Evolutionary conservation across 2,329 filamentous ascomycete species (phyloP).

Genomic region (Ascomycota sp.): DNA sequence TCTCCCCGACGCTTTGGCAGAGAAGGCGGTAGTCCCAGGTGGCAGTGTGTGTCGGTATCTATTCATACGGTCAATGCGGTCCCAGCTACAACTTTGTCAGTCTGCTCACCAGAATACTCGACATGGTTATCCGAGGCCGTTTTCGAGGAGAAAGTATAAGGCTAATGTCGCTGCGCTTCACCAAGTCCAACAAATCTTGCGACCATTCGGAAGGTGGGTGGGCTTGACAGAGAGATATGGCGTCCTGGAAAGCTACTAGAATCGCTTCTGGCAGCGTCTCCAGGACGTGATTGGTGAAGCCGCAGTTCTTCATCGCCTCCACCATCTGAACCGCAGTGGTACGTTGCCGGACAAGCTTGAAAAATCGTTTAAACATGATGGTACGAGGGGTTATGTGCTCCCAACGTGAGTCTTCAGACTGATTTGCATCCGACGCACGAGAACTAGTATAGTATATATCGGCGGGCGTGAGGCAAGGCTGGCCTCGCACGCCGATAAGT

Average conservation of each 20-base stretch:
- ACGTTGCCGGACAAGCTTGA: conserved; percentile 30
- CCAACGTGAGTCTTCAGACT: conserved; percentile 18
- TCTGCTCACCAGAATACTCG: conserved; percentile 21
- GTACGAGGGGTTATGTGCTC: conserved; percentile 39
- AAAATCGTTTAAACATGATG: conserved; percentile 44
- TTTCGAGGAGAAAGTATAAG: conserved; percentile 30
- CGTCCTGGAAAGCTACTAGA: conserved; percentile 59
- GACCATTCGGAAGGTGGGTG: conserved; percentile 60
- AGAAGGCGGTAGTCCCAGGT: conserved; percentile 59
- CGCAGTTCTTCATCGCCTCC: conserved; percentile 48
- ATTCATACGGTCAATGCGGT: background rate
- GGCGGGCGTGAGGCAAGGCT: conserved; percentile 19
- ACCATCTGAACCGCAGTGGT: conserved; percentile 40
- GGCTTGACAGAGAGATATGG: conserved; percentile 65
- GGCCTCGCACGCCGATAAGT: conserved; percentile 16
- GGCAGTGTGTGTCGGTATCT: conserved; percentile 41
- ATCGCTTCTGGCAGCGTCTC: conserved; percentile 72
- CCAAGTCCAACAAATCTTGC: conserved; percentile 44
- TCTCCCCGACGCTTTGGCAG: conserved; percentile 41
- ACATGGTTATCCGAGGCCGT: conserved; percentile 10
- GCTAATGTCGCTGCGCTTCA: conserved; percentile 64
- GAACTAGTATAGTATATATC: conserved; percentile 21
- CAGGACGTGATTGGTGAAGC: conserved; percentile 43
- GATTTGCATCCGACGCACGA: conserved; percentile 14
- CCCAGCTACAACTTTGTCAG: background rate